phyloP scores from a whole-genome alignment of 148 eudicot genomes.

The Rhododendron ferrugineum region DNA sequence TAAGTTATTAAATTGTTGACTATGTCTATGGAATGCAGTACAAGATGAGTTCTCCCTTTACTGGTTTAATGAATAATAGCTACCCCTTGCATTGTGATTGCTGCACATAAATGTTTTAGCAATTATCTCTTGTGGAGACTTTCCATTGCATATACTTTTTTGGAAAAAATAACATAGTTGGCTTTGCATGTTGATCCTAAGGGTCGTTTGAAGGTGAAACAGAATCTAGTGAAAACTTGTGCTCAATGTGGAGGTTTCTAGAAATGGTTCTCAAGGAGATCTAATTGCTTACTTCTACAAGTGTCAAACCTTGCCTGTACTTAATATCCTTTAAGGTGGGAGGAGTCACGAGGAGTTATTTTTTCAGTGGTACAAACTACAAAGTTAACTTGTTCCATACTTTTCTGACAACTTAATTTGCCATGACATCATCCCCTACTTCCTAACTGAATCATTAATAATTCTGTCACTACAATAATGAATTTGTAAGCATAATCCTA shows the following conservation, averaged over 20 bases:
- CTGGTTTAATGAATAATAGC: neutral
- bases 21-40: neutral
- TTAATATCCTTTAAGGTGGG: slow-evolving; percentile 1
- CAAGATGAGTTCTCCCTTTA: neutral
- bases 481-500: neutral
- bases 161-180: neutral
- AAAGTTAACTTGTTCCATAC: neutral
- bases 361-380: slow-evolving; percentile 2
- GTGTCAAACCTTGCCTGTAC: neutral
- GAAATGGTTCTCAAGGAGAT: neutral
- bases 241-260: neutral
- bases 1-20: neutral
- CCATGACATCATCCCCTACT: neutral
- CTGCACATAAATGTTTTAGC: neutral
- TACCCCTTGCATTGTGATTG: neutral
- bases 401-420: neutral
- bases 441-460: neutral
- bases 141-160: neutral
- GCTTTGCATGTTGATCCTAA: neutral
- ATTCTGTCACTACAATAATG: neutral
- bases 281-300: neutral
- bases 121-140: neutral
- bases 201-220: no score
- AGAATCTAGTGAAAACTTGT: neutral
- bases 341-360: neutral